Evolutionary conservation across 768 basidiomycete species (phyloP).

Genomic region (Coprinellus aureogranulatus): DNA sequence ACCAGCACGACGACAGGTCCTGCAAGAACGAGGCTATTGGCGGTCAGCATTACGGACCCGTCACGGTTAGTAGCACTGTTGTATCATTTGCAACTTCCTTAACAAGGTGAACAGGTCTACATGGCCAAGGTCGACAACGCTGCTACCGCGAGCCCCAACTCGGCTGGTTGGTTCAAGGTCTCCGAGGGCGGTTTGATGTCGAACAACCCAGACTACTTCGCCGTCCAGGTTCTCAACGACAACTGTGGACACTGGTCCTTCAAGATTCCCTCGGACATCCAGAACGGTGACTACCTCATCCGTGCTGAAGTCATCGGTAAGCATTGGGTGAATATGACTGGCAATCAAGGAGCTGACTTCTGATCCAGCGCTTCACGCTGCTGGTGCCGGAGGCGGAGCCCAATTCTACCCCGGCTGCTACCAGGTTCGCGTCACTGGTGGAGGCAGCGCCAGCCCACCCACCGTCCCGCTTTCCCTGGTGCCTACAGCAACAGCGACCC

Average conservation of each 20-base stretch:
- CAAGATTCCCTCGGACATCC: conserved; percentile 40
- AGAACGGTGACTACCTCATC: conserved; percentile 44
- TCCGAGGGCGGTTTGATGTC: conserved; percentile 48
- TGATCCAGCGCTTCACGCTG: conserved; percentile 40
- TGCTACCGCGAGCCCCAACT: conserved; percentile 39
- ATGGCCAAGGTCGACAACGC: conserved; percentile 49
- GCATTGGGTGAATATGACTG: conserved; percentile 10
- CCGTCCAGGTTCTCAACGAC: conserved; percentile 33
- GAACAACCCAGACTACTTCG: conserved; percentile 48
- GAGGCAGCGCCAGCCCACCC: conserved; percentile 34
- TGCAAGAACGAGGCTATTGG: conserved; percentile 50
- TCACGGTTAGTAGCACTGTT: conserved; percentile 25
- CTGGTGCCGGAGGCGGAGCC: conserved; percentile 35
- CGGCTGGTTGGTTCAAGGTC: conserved; percentile 51
- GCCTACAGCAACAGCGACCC: conserved; percentile 39
- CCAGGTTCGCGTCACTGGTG: conserved; percentile 35
- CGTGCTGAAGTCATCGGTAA: conserved; percentile 48
- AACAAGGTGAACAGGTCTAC: conserved; percentile 31
- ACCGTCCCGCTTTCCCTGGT: conserved; percentile 43
- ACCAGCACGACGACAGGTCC: conserved; percentile 45
- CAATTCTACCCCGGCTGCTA: conserved; percentile 48
- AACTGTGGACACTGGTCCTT: conserved; percentile 57
- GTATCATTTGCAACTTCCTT: neutral
- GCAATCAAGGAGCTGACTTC: neutral
- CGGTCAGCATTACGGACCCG: conserved; percentile 50